Percentiles rank a stretch among this genome's conserved stretches.
Evolutionary conservation across 1,284 basidiomycete genomes (phyloP).

Genomic region (Ganoderma lucidum): DNA sequence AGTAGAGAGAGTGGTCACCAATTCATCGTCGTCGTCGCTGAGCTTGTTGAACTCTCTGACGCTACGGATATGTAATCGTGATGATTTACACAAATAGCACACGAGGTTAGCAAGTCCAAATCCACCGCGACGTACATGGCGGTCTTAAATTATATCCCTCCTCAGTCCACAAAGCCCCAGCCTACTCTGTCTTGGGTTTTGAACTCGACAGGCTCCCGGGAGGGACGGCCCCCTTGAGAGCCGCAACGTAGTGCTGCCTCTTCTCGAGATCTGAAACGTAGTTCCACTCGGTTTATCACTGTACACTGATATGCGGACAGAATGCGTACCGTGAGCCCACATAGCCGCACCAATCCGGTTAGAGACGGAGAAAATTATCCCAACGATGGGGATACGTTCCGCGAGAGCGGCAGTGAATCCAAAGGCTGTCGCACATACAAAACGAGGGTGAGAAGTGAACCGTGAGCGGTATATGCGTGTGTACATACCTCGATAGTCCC

Average conservation of each 20-base stretch:
- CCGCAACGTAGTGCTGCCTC: constrained; percentile 71
- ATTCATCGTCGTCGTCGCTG: too few species aligned
- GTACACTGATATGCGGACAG: neutral
- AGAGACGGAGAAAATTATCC: constrained; percentile 82
- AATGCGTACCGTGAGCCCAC: constrained; percentile 81
- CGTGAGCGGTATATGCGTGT: neutral
- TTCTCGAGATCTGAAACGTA: constrained; percentile 74
- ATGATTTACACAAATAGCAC: neutral
- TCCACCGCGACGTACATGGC: neutral
- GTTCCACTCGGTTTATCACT: neutral
- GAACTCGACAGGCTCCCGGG: constrained; percentile 8
- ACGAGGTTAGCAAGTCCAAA: neutral
- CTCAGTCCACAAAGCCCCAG: neutral
- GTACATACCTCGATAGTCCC: constrained; percentile 78
- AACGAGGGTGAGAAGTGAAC: neutral
- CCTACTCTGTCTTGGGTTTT: constrained; percentile 23
- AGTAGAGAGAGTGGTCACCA: too few species aligned
- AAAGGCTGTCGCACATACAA: constrained; percentile 62
- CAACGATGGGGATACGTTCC: constrained; percentile 81
- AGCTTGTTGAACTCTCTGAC: too few species aligned
- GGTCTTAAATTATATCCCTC: neutral
- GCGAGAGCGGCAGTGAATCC: constrained; percentile 83
- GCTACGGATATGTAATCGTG: neutral
- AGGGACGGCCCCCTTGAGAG: constrained; percentile 31
- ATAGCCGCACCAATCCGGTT: constrained; percentile 90